Base-by-base conservation (phyloP, 805 yeast species). In the Nakazawaea wyomingensis region DNA sequence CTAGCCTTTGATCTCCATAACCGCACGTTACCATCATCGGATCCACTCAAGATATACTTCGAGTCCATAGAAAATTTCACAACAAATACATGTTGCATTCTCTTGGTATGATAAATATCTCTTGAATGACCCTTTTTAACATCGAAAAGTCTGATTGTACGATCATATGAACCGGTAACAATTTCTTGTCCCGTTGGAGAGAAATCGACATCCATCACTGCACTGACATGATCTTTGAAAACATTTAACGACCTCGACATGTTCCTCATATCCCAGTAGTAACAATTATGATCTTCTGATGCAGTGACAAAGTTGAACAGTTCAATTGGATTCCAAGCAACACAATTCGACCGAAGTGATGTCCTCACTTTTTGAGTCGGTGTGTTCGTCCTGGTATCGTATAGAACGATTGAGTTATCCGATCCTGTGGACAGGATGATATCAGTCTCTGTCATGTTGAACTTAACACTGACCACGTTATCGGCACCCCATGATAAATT, bases 271-370 rank as follows among this genome's bases (percentile, higher is more conserved):
- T 93, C 99, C 79, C 96, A 95, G 43, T 85, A 73, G 61, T 93
- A 93, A 8, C 84, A 81, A 60, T 93, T 93, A 63, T 91, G 97
- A 67, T 93, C 98, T 65, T 93, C 99, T 57, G 80, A 79, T 2
- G 88, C 98, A 32, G 86, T 79, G 14, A 90, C 97, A 66, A 93
- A 91, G 57, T 85, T 80, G 66, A 78, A 93, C 1, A 98, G 96
- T 63, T 93, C 98, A 83, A 93, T 86, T 4, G 99, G 99, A 64
- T 93, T 93, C 98, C 98, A 93, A 44, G 89, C 74, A 20, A 93
- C 72, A 37, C 91, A 72, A 62, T 93, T 93, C 16, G 90, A 85
- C 54, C 95, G 74, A 74, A 93, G 71, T 16, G 79, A 68, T 21
- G 93, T 85, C 37, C 84, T 85, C 46, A 91, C 77, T 61, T 90